Conservation (phyloP, 2,329 filamentous ascomycete genomes). For the Sclerotinia trifoliorum region DNA sequence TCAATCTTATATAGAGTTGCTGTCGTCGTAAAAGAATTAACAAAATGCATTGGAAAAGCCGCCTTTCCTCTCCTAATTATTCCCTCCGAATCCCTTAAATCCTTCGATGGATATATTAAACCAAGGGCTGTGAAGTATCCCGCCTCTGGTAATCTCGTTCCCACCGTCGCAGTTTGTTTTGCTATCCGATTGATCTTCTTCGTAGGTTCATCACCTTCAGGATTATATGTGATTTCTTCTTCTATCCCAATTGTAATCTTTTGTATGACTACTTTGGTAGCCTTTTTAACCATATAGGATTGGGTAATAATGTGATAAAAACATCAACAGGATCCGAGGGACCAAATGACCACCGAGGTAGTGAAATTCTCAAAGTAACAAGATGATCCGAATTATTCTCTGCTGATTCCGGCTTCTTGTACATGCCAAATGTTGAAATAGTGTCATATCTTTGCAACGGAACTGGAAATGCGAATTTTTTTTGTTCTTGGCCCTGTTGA, state of each 20-base stretch:
- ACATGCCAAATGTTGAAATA: slow-evolving; percentile 98
- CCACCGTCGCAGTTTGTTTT: slow-evolving; percentile 78
- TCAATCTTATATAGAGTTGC: slow-evolving; percentile 97
- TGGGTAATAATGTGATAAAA: slow-evolving; percentile 91
- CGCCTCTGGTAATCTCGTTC: slow-evolving; percentile 81
- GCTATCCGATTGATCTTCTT: slow-evolving; percentile 85
- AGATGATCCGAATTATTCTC: slow-evolving; percentile 85
- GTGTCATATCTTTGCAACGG: slow-evolving; percentile 94
- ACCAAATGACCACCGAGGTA: slow-evolving; percentile 95
- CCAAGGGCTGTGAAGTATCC: slow-evolving; percentile 93
- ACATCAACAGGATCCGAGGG: slow-evolving; percentile 93
- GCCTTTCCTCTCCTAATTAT: slow-evolving; percentile 81
- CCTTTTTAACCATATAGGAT: slow-evolving; percentile 90
- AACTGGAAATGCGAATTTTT: slow-evolving; percentile 87
- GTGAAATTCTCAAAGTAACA: slow-evolving; percentile 84
- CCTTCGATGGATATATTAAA: slow-evolving; percentile 85
- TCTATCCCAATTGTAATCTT: slow-evolving; percentile 93
- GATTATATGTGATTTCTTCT: slow-evolving; percentile 98
- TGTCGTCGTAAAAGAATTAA: slow-evolving; percentile 88
- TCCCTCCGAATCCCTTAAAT: slow-evolving; percentile 81
- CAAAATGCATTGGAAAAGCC: slow-evolving; percentile 84
- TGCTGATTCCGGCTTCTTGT: slow-evolving; percentile 89
- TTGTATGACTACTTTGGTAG: slow-evolving; percentile 86
- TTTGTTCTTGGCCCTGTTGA: slow-evolving; percentile 86
- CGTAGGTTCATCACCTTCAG: slow-evolving; percentile 91